These are phyloP conservation scores for Penstemon eatonii DNA, from an alignment of 257 asterid genomes.

Conservation along the genomic window DNA sequence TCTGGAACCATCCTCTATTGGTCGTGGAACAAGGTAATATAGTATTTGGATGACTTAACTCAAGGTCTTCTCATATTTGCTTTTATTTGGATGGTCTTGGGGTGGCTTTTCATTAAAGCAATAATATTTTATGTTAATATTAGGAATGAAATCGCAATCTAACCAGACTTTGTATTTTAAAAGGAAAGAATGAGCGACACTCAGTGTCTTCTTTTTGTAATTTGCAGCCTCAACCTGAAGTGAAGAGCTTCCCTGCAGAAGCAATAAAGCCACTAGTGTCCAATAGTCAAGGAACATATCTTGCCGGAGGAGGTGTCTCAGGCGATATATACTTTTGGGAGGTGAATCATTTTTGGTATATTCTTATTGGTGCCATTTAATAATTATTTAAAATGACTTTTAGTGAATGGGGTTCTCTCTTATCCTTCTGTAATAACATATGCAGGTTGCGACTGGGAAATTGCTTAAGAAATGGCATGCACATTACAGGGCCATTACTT, in stretches of 20 bases:
- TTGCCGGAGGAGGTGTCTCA: slow-evolving; percentile 82
- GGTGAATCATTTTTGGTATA: slow-evolving; percentile 41
- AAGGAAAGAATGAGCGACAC: slow-evolving; percentile 4
- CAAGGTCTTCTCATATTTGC: slow-evolving; percentile 13
- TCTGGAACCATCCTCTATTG: slow-evolving; percentile 75
- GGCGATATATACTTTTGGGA: slow-evolving; percentile 91
- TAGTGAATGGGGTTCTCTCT: neutral
- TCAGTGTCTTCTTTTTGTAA: slow-evolving; percentile 5
- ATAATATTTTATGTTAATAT: neutral
- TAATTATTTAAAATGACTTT: slow-evolving; percentile 13
- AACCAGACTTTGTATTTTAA: neutral
- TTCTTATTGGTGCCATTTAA: neutral
- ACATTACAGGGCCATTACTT: slow-evolving; percentile 77
- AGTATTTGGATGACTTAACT: neutral
- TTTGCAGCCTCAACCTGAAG: slow-evolving; percentile 83
- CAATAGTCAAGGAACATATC: slow-evolving; percentile 68
- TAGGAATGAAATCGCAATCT: neutral
- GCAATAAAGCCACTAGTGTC: slow-evolving; percentile 63
- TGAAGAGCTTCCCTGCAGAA: slow-evolving; percentile 82
- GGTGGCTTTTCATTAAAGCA: neutral
- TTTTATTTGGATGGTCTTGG: neutral
- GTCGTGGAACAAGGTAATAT: slow-evolving; percentile 82
- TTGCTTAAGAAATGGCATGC: slow-evolving; percentile 94
- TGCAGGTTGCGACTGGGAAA: slow-evolving; percentile 76
- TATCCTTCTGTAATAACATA: slow-evolving; percentile 2